Evolutionary conservation across 345 rosid genomes (phyloP).

Genomic region (Aurinia saxatilis): DNA sequence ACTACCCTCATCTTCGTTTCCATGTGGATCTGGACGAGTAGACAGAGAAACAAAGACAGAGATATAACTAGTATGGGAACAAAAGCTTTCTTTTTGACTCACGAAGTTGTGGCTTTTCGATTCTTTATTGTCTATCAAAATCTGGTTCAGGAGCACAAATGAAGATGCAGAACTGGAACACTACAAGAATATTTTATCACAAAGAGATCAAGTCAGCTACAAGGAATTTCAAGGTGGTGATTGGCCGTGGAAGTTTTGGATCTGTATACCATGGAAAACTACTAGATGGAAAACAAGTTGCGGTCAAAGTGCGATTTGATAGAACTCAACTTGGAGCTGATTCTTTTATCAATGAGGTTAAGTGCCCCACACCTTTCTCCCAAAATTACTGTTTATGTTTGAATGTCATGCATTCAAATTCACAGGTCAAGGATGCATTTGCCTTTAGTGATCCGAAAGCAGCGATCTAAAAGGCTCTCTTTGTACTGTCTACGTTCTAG

Average conservation of each 20-base stretch:
- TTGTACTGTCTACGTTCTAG: slow-evolving; percentile 27
- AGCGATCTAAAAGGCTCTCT: not conserved
- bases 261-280: slow-evolving; percentile 84
- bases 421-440: too few species aligned
- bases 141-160: slow-evolving; percentile 37
- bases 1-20: slow-evolving; percentile 33
- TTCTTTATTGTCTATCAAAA: slow-evolving; percentile 3
- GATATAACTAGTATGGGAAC: slow-evolving; percentile 41
- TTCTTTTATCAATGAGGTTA: slow-evolving; percentile 88
- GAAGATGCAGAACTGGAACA: slow-evolving; percentile 78
- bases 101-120: not conserved
- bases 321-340: slow-evolving; percentile 85
- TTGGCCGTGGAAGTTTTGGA: slow-evolving; percentile 91
- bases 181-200: slow-evolving; percentile 66
- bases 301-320: slow-evolving; percentile 85
- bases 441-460: too few species aligned
- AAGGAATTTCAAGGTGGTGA: slow-evolving; percentile 65
- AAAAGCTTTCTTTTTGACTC: not conserved
- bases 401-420: not conserved
- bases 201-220: slow-evolving; percentile 82
- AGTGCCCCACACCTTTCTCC: not conserved
- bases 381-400: not conserved
- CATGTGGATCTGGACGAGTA: slow-evolving; percentile 36
- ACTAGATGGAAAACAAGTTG: slow-evolving; percentile 65
- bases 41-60: slow-evolving; percentile 34